Base-by-base conservation (phyloP, 129 eudicot species). In the Rutidosis leptorrhynchoides region DNA sequence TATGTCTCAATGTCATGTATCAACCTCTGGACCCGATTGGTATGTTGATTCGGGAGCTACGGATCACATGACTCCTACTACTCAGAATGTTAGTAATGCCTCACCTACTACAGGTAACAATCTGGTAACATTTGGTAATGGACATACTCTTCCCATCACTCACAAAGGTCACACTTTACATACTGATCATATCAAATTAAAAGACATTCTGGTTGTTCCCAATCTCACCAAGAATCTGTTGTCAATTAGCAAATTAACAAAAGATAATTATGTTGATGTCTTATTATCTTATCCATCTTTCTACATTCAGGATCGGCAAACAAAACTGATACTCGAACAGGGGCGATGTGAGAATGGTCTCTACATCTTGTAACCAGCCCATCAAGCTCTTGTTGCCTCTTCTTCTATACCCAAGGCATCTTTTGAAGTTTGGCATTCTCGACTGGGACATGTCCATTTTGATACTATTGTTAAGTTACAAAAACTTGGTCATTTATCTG, bases 61-160 rank as follows among this genome's bases (percentile, higher is more conserved):
- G 2, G 62, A 57, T 15, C 62, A 57, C 8, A 57, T 57, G 62
- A 57, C 62, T 25, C 17, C 62, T 1, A 7, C 58, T 53, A 19
- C 26, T 20, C 26, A 53, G 8, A 53, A 11, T 0, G 27, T 53
- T 21, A 53, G 2, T 14, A 54, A 22, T 22, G 29, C 59, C 1
- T 8, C 59, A 20, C 6, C 59, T 15, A 22, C 28, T 16, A n/a
- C 28, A 8, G 29, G 59, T 54, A 54, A 54, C 15, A 25, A 20
- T 20, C 7, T 16, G 9, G 29, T 54, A 4, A 54, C 59, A 8
- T 54, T 54, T 3, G 29, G 59, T 1, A 54, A 54, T 54, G 59
- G 59, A 21, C 22, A 54, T 9, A 54, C 59, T 54, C 59, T 54
- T 6, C 59, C 15, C 28, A 54, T 54, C 15, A 20, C 59, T 22